These are phyloP conservation scores for Chaetomium sp. DNA, from an alignment of 2,329 filamentous ascomycete species.

Conservation along the genomic window DNA sequence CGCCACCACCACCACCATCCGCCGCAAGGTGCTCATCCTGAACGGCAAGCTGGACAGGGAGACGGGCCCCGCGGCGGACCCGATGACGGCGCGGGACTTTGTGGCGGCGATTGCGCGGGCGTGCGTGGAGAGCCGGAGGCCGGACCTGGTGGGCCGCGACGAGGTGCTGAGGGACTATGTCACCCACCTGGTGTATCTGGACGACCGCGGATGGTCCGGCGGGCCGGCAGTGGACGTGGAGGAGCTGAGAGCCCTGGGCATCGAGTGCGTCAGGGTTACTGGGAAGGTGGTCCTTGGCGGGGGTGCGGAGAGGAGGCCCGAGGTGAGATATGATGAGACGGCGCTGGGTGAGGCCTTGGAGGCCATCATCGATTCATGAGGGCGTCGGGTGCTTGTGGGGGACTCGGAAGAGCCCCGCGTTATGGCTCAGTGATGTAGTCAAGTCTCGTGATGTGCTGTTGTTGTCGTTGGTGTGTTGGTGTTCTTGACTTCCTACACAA, in stretches of 20 bases:
- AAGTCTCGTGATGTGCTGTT: neutral
- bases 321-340: conserved; percentile 71
- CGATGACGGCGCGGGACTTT: conserved; percentile 79
- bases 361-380: conserved; percentile 58
- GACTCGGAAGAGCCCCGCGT: neutral
- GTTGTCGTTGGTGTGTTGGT: too few relatives aligned
- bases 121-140: conserved; percentile 65
- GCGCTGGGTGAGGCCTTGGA: conserved; percentile 75
- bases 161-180: conserved; percentile 68
- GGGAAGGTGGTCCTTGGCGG: conserved; percentile 60
- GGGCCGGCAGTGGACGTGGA: conserved; percentile 67
- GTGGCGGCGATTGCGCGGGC: conserved; percentile 77
- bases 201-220: conserved; percentile 65
- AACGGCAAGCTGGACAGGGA: conserved; percentile 86
- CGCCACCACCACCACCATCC: too few relatives aligned
- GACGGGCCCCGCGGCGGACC: conserved; percentile 67
- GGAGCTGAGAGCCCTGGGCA: conserved; percentile 65
- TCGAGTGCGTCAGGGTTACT: conserved; percentile 77
- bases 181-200: conserved; percentile 80
- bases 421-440: neutral
- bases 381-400: too few relatives aligned
- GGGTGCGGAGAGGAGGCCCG: conserved; percentile 46
- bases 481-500: too few relatives aligned
- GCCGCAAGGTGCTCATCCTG: conserved; percentile 78
- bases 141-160: conserved; percentile 39